phyloP scores from a whole-genome alignment of 1,284 basidiomycete genomes.

The Crepidotus sp. region DNA sequence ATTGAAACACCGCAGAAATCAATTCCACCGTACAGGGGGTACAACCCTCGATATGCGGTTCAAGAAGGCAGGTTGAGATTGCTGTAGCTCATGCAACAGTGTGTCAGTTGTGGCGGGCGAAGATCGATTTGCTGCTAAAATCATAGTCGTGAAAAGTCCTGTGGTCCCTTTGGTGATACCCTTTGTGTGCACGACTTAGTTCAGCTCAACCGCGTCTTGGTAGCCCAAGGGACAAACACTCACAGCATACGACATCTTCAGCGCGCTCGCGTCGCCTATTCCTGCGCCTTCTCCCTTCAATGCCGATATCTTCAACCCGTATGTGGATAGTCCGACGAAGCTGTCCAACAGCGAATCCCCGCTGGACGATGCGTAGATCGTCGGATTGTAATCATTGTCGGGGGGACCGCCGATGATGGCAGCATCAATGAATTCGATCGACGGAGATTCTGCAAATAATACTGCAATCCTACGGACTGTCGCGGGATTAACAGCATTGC shows the following conservation, averaged over 20 bases:
- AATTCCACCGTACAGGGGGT: constrained; percentile 21
- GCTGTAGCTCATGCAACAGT: constrained; percentile 37
- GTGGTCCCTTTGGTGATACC: constrained; percentile 49
- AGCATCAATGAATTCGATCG: constrained; percentile 44
- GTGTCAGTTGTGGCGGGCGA: constrained; percentile 52
- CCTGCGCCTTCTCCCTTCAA: constrained; percentile 39
- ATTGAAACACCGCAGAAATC: background rate
- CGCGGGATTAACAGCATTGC: constrained; percentile 48
- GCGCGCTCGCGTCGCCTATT: constrained; percentile 49
- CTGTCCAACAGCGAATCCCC: constrained; percentile 31
- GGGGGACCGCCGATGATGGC: constrained; percentile 49
- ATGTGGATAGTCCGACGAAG: constrained; percentile 34
- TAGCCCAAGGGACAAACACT: constrained; percentile 1
- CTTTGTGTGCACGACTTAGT: constrained; percentile 29
- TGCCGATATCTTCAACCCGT: constrained; percentile 38
- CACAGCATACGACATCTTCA: constrained; percentile 60
- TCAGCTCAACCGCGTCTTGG: background rate
- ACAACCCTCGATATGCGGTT: constrained; percentile 31
- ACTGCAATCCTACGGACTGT: constrained; percentile 40
- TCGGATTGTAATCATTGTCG: constrained; percentile 37
- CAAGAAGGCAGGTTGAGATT: constrained; percentile 39
- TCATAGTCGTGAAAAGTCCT: constrained; percentile 48
- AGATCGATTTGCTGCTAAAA: constrained; percentile 45
- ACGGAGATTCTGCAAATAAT: constrained; percentile 33
- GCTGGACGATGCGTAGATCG: constrained; percentile 43